These are phyloP conservation scores for Eutrema japonicum DNA, from an alignment of 345 rosid genomes.

Conservation along the genomic window DNA sequence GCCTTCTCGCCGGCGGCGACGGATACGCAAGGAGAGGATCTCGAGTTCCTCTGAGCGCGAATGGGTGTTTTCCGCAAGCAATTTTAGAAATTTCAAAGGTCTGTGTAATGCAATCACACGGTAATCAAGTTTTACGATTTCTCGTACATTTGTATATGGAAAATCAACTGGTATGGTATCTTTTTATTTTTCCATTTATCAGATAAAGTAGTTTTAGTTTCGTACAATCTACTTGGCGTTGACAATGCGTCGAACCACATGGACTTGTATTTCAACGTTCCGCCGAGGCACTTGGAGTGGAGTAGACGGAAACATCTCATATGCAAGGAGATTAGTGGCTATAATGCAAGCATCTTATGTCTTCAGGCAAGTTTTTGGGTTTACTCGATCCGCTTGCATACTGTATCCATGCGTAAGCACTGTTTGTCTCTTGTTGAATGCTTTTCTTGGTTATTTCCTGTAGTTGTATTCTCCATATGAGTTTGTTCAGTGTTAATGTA, in stretches of 20 bases:
- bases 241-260: conserved; percentile 70
- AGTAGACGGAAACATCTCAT: conserved; percentile 63
- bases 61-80: conserved; percentile 43
- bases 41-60: conserved; percentile 35
- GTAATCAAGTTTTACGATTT: not conserved
- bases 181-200: conserved; percentile 17
- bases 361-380: conserved; percentile 63
- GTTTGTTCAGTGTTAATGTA: not conserved
- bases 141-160: not conserved
- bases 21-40: conserved; percentile 22
- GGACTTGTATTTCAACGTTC: conserved; percentile 57
- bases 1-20: conserved; percentile 31
- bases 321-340: conserved; percentile 58
- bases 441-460: not conserved
- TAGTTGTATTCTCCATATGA: not conserved
- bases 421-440: conserved; percentile 12
- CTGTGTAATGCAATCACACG: conserved; percentile 13
- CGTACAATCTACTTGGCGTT: conserved; percentile 76
- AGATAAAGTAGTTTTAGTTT: conserved; percentile 69
- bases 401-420: conserved; percentile 9
- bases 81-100: conserved; percentile 37
- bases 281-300: conserved; percentile 59
- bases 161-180: too few relatives aligned
- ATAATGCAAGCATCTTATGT: conserved; percentile 67
- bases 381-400: conserved; percentile 2